These are phyloP conservation scores for Shiraia bambusicola DNA, from an alignment of 2,329 filamentous ascomycete genomes.

Conservation along the genomic window DNA sequence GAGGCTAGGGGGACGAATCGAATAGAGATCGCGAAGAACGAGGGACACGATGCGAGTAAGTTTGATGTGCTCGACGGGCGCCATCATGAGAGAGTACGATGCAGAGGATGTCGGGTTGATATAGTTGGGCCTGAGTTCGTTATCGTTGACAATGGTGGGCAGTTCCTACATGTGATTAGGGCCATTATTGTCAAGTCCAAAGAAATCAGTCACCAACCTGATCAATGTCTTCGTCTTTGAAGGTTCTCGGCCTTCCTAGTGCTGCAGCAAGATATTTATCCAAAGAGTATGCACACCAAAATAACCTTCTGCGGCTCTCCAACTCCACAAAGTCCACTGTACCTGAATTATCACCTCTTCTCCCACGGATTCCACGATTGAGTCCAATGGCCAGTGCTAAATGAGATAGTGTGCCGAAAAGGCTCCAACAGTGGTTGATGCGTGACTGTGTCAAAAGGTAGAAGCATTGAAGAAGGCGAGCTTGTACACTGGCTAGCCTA, in stretches of 20 bases:
- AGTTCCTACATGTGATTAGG: constrained; percentile 32
- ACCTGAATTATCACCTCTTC: constrained; percentile 32
- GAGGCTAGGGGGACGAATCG: constrained; percentile 39
- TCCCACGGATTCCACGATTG: constrained; percentile 46
- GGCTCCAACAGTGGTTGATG: constrained; percentile 63
- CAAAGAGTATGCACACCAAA: constrained; percentile 64
- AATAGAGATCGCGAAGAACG: constrained; percentile 50
- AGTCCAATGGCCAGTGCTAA: constrained; percentile 52
- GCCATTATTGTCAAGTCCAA: neutral
- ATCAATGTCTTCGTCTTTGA: constrained; percentile 65
- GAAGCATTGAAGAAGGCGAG: constrained; percentile 58
- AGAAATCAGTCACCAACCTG: constrained; percentile 55
- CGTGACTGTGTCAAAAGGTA: constrained; percentile 61
- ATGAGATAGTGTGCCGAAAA: constrained; percentile 60
- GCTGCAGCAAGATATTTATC: constrained; percentile 66
- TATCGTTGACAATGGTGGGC: constrained; percentile 39
- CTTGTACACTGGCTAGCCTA: constrained; percentile 59
- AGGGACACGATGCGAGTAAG: constrained; percentile 49
- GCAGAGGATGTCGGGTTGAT: constrained; percentile 31
- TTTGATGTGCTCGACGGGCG: constrained; percentile 49
- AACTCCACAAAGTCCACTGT: constrained; percentile 49
- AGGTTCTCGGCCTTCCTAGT: constrained; percentile 60
- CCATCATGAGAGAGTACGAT: constrained; percentile 48
- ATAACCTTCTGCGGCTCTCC: constrained; percentile 60
- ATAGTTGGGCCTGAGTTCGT: constrained; percentile 29